Conservation (phyloP, 116 monocot species). For the Papilionanthe hybrid region DNA sequence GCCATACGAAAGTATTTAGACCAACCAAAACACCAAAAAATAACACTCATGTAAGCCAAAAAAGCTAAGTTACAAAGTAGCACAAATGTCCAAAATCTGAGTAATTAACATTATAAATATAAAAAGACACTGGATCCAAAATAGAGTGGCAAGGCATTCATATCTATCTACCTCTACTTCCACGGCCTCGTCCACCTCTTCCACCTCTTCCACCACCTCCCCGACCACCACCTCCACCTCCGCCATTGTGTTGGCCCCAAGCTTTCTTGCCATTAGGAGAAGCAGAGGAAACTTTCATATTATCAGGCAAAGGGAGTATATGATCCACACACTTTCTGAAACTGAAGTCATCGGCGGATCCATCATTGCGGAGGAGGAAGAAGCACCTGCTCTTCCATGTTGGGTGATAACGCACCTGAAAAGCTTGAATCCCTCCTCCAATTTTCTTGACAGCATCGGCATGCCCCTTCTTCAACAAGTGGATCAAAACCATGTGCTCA, state of each 20-base stretch:
- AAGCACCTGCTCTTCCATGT: conserved; percentile 71
- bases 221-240: conserved; percentile 25
- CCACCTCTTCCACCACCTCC: conserved; percentile 17
- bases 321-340: conserved; percentile 90
- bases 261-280: conserved; percentile 18
- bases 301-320: conserved; percentile 72
- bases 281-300: conserved; percentile 37
- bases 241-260: conserved; percentile 20
- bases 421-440: conserved; percentile 61
- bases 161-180: conserved; percentile 29
- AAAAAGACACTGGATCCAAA: neutral
- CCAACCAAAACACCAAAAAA: neutral
- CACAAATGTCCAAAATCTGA: neutral
- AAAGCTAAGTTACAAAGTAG: neutral
- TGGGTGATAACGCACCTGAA: conserved; percentile 77
- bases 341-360: conserved; percentile 78
- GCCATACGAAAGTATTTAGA: neutral
- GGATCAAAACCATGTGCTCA: conserved; percentile 61
- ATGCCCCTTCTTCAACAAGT: conserved; percentile 75
- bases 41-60: neutral
- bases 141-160: neutral
- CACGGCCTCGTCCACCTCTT: conserved; percentile 32
- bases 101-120: neutral
- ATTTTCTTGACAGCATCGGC: conserved; percentile 56
- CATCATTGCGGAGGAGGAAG: conserved; percentile 62